Conservation (phyloP, 2,329 filamentous ascomycete species). For the Exserohilum rostratum region DNA sequence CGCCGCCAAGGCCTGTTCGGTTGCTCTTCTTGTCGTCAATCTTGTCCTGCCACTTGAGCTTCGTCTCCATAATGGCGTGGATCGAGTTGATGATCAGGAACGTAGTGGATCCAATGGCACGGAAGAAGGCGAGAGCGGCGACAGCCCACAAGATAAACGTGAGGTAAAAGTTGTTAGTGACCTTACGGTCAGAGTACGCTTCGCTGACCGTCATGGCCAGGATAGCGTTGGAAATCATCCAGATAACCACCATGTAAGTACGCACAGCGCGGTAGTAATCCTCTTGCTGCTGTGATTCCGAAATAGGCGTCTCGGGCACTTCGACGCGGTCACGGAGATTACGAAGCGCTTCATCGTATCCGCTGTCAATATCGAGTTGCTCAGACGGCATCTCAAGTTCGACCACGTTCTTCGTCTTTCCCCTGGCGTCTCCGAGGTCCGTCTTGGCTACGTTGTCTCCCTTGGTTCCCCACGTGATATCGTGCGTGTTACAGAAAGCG, state of each 20-base stretch:
- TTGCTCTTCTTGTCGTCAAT: constrained; percentile 38
- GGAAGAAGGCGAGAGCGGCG: constrained; percentile 83
- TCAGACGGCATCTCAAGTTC: constrained; percentile 98
- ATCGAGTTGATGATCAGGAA: constrained; percentile 85
- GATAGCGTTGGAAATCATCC: constrained; percentile 91
- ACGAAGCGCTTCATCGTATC: constrained; percentile 94
- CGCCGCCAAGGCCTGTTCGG: constrained; percentile 36
- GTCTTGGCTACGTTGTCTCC: constrained; percentile 95
- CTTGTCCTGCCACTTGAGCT: constrained; percentile 64
- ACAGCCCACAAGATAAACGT: constrained; percentile 93
- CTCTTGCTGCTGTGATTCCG: constrained; percentile 87
- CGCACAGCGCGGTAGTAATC: constrained; percentile 98
- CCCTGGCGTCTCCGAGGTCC: constrained; percentile 85
- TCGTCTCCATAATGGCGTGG: constrained; percentile 85
- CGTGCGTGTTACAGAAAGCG: constrained; percentile 98
- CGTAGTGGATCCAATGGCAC: constrained; percentile 78
- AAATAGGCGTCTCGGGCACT: constrained; percentile 66
- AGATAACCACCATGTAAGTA: constrained; percentile 96
- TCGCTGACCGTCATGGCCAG: constrained; percentile 93
- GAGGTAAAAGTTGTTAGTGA: constrained; percentile 87
- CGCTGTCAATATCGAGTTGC: constrained; percentile 96
- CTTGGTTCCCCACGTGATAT: constrained; percentile 98
- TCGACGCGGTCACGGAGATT: constrained; percentile 94
- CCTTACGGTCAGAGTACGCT: constrained; percentile 73
- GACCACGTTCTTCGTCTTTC: constrained; percentile 75